Conservation (phyloP, 331 rosid genomes). For the Acacia concinna region DNA sequence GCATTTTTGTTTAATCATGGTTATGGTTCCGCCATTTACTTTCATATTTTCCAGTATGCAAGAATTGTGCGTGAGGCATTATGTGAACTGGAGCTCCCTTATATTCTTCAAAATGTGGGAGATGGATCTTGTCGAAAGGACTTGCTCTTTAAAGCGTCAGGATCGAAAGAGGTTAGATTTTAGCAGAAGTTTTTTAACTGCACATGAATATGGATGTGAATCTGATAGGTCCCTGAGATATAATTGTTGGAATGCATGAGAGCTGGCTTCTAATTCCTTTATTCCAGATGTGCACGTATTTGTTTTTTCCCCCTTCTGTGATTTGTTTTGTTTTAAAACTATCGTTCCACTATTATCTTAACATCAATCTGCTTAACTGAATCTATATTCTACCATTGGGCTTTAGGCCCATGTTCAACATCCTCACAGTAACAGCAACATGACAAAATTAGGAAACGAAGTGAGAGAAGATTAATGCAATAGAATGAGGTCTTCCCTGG, state of each 20-base stretch:
- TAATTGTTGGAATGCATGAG: background rate
- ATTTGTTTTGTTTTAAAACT: background rate
- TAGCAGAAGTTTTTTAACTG: background rate
- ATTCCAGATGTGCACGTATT: background rate
- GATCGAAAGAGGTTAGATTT: slow-evolving; percentile 71
- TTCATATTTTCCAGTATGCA: slow-evolving; percentile 56
- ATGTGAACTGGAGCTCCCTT: slow-evolving; percentile 95
- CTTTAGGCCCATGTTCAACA: too few species aligned
- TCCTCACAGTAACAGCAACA: background rate
- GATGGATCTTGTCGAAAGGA: slow-evolving; percentile 63
- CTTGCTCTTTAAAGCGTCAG: slow-evolving; percentile 56
- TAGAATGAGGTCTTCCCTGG: too few species aligned
- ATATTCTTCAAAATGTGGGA: slow-evolving; percentile 84
- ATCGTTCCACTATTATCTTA: too few species aligned
- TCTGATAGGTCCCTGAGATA: background rate
- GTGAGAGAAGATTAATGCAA: background rate
- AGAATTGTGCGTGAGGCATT: slow-evolving; percentile 91
- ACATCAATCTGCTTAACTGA: background rate
- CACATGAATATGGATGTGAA: slow-evolving; percentile 7
- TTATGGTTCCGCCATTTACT: background rate
- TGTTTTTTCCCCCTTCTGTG: background rate
- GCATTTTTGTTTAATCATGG: background rate
- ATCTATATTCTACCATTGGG: too few species aligned
- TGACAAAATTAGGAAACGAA: background rate
- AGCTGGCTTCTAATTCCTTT: background rate